Base-by-base conservation (phyloP, 495 filamentous ascomycete genomes). In the Hypoxylon crocopeplum region DNA sequence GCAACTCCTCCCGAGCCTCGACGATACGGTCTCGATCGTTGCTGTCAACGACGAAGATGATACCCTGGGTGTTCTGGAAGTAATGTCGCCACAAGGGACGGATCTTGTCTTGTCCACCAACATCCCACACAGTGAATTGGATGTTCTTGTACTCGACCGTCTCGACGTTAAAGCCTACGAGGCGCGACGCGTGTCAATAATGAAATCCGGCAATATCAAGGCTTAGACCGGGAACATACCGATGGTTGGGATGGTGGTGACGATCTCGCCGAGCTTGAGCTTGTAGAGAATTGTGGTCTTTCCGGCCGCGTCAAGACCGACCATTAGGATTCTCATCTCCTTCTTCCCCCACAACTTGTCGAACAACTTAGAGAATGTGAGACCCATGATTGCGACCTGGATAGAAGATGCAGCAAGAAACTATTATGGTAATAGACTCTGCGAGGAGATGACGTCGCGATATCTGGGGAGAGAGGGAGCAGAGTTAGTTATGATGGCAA, bases 131-230 rank as follows among this genome's bases (percentile, higher is more conserved):
- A 74, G 94, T 99, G 83, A 99, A 99, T 75, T 97, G 93, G 76
- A 99, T 97, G 85, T 99, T 98, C 87, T 97, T 97, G 83, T 98
- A 99, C 75, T 97, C 95, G 78, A 99, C 95, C 37, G 94, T 98
- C 86, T 99, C 94, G 75, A 99, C 94, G 83, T 99, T 99, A 85
- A 99, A 99, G 64, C 94, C 94, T 96, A 66, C 41, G 6, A 40
- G 12, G 15, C 48, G 33, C 25, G 64, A 67, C 41, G 38, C 47
- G 42, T 42, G 70, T 77, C 57, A 77, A 70, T 54, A 57, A 30
- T 22, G n/a, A 48, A 48, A 48, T 46, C 16, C 21, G 13, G 38
- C 32, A 51, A 45, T 30, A 13, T 45, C 17, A 21, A 33, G 20
- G 17, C 7, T 21, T 11, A 36, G 48, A 44, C 22, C 20, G 3